Evolutionary conservation across 371 early-diverging fungal genomes (phyloP), one percentile per base, ranked within the genome.

Genomic region (Apophysomyces ossiformis): DNA sequence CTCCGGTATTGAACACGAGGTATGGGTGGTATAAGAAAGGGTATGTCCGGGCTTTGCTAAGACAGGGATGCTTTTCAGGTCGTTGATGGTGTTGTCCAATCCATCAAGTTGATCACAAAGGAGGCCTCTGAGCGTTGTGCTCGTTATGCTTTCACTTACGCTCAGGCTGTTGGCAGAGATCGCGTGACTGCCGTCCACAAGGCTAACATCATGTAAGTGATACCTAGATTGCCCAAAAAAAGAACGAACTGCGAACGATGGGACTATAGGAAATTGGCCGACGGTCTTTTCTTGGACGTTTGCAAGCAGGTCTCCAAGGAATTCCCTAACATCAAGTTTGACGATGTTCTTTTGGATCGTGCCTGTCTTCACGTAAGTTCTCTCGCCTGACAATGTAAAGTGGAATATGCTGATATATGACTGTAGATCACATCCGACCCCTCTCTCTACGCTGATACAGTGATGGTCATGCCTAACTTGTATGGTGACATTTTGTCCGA

Each of bases 391-490:
- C 0, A 11, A 62, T 18, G 41, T 2, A 18, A 44, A 36, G 11
- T 11, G 38, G 9, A 15, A 3, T 56, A 41, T 1, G 16, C 36
- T 32, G 38, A 57, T 12, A 26, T 16, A n/a, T 46, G 13, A 26
- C 21, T 60, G 32, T 85, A 96, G 89, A 95, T 99, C 64, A 96
- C 96, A 64, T 89, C 94, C 84, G 94, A 96, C 80, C 99, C 98
- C n/a, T 82, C 89, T 56, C 81, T 90, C 69, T 99, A 90, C 77
- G 87, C 88, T 43, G 89, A 93, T 69, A 93, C 94, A 47, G 99
- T 99, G 76, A 94, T 99, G 97, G 99, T 97, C 69, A 97, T 99
- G 98, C 98, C 99, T 66, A 99, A 99, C 89, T 87, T 99, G 79
- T 98, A 99, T 70, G 99, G 99, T 75, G 99, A 99, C 81, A 99